Evolutionary conservation across 768 basidiomycete genomes (phyloP).

Genomic region (Lentinula lateritia): DNA sequence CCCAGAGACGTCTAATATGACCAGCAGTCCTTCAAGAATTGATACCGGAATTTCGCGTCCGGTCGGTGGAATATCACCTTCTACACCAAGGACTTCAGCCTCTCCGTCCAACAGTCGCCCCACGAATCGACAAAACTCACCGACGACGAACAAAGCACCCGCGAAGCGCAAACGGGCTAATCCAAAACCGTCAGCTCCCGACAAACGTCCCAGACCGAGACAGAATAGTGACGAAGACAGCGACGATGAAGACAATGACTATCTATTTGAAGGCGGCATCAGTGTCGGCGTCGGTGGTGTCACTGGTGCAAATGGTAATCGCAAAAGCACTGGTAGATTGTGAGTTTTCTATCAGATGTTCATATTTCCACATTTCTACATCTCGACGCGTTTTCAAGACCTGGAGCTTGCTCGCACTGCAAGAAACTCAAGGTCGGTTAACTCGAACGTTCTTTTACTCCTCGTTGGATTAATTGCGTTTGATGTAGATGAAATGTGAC

Average conservation of each 20-base stretch:
- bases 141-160: slow-evolving; percentile 2
- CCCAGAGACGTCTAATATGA: neutral
- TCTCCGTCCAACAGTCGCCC: neutral
- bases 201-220: slow-evolving; percentile 1
- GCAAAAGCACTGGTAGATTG: slow-evolving; percentile 27
- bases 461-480: neutral
- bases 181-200: neutral
- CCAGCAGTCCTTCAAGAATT: neutral
- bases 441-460: slow-evolving; percentile 8
- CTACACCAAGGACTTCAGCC: neutral
- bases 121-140: neutral
- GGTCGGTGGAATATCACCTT: neutral
- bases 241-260: slow-evolving; percentile 32
- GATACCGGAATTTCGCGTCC: neutral
- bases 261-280: slow-evolving; percentile 28
- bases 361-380: slow-evolving; percentile 8
- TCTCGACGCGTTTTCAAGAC: slow-evolving; percentile 31
- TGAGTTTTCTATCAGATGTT: slow-evolving; percentile 15
- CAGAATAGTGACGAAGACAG: slow-evolving; percentile 19
- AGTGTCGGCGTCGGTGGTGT: slow-evolving; percentile 43
- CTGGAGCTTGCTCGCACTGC: slow-evolving; percentile 82
- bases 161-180: slow-evolving; percentile 4
- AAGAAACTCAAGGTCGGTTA: slow-evolving; percentile 76
- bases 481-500: slow-evolving; percentile 76
- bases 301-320: slow-evolving; percentile 27